A percentile compares a stretch with the other conserved stretches of the same genome.
Evolutionary conservation across 768 basidiomycete genomes (phyloP).

Genomic region (Hortiboletus flavorubellus): DNA sequence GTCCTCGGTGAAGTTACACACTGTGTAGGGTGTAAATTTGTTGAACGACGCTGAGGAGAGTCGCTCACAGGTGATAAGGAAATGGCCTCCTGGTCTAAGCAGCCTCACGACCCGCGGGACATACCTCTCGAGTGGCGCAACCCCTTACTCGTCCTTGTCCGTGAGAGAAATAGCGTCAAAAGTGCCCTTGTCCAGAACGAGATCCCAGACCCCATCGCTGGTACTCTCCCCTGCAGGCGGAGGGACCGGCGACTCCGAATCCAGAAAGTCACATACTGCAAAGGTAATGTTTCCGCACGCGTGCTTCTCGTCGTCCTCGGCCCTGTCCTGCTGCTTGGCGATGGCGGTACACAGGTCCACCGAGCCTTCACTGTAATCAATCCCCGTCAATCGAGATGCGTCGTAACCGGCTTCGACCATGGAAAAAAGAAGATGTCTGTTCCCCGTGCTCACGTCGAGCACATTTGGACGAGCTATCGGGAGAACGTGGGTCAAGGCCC

Average conservation of each 20-base stretch:
- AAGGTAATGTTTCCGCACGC: constrained; percentile 41
- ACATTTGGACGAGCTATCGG: constrained; percentile 44
- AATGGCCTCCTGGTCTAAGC: constrained; percentile 63
- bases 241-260: constrained; percentile 42
- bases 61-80: constrained; percentile 75
- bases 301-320: not conserved
- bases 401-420: constrained; percentile 66
- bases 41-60: not conserved
- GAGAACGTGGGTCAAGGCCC: constrained; percentile 57
- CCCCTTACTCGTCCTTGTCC: constrained; percentile 52
- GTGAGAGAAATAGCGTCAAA: constrained; percentile 81
- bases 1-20: constrained; percentile 84
- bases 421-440: constrained; percentile 72
- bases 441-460: constrained; percentile 79
- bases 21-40: constrained; percentile 30
- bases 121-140: constrained; percentile 54
- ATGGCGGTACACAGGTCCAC: constrained; percentile 60
- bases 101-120: constrained; percentile 52
- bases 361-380: constrained; percentile 77
- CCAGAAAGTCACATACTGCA: constrained; percentile 61
- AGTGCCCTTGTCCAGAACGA: constrained; percentile 85
- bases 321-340: constrained; percentile 39
- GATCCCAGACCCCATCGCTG: constrained; percentile 51
- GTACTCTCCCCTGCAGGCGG: constrained; percentile 4
- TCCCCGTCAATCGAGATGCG: constrained; percentile 49